Percentiles rank a stretch among this genome's conserved stretches.
Conservation (phyloP, 805 yeast genomes). For the Ogataea ganodermae region DNA sequence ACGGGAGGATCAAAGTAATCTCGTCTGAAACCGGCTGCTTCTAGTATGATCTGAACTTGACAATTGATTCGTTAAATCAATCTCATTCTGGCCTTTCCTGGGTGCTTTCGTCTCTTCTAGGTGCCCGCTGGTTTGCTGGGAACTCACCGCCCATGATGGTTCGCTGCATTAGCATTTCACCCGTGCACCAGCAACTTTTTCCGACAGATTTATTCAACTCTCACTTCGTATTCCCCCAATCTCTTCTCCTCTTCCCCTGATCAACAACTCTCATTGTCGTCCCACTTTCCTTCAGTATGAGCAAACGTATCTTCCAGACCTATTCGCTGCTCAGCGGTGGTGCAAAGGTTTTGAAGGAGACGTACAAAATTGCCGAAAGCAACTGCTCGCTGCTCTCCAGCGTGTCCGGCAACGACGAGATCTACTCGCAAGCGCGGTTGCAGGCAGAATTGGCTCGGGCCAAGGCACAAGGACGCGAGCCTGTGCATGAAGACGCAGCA, state of each 20-base stretch:
- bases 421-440: constrained; percentile 29
- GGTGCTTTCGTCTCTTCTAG: too few species aligned
- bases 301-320: constrained; percentile 28
- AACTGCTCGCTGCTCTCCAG: constrained; percentile 27
- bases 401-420: constrained; percentile 26
- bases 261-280: not conserved
- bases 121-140: too few species aligned
- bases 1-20: not conserved
- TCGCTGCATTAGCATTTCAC: too few species aligned
- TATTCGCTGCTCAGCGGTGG: constrained; percentile 32
- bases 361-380: constrained; percentile 15
- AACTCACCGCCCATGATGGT: too few species aligned
- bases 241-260: not conserved
- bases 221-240: not conserved
- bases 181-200: too few species aligned
- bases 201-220: too few species aligned
- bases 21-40: too few species aligned
- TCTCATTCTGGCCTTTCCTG: too few species aligned
- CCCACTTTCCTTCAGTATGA: constrained; percentile 16
- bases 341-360: constrained; percentile 28
- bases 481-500: constrained; percentile 6
- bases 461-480: constrained; percentile 6
- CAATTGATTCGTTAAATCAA: too few species aligned
- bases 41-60: too few species aligned
- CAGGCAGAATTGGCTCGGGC: constrained; percentile 30